Evolutionary conservation across 176 grass and related monocot species (phyloP), one percentile per base, ranked within the genome.

Genomic region (Oropetium thomaeum): DNA sequence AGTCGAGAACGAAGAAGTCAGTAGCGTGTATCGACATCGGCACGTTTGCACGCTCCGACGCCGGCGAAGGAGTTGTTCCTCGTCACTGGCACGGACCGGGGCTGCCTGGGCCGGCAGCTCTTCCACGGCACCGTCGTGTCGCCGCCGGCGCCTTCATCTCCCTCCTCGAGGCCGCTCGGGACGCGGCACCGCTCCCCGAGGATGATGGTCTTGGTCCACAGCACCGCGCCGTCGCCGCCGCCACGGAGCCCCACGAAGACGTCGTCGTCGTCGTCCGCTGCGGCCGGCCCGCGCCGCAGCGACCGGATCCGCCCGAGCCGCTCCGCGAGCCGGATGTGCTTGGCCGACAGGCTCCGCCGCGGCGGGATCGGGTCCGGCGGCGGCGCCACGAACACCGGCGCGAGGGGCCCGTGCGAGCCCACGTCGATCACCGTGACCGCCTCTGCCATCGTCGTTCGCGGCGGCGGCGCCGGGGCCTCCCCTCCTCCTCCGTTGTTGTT

Each of bases 171-270:
- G 25, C 27, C 55, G 67, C 38, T 72, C 1, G 76, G 74, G 31
- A 90, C 66, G 27, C 68, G 74, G 67, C 84, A 87, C 60, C 76
- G 58, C 67, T 84, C 84, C 27, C 88, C 76, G 22, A 90, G 84
- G 58, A 90, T 86, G 41, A 87, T 84, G 1, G 71, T 76, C 75
- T 90, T 90, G 51, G 67, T 84, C 88, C 84, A 90, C 48, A 90
- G 60, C 8, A 22, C 20, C 20, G 88, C 58, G 30, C 39, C 76
- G 3, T 34, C 27, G 14, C 44, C 58, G 44, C 82, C 16, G 9
- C 35, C 3, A 3, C 71, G 27, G 4, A 16, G 14, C 12, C 65
- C 53, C 11, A 45, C 63, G 49, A 58, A 41, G 35, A 58, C 38
- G 64, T 43, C 73, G 58, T 62, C 38, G 64, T 43, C 73, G 58